These are phyloP conservation scores for Daedaleopsis sinensis DNA, from an alignment of 768 basidiomycete species.

Conservation along the genomic window DNA sequence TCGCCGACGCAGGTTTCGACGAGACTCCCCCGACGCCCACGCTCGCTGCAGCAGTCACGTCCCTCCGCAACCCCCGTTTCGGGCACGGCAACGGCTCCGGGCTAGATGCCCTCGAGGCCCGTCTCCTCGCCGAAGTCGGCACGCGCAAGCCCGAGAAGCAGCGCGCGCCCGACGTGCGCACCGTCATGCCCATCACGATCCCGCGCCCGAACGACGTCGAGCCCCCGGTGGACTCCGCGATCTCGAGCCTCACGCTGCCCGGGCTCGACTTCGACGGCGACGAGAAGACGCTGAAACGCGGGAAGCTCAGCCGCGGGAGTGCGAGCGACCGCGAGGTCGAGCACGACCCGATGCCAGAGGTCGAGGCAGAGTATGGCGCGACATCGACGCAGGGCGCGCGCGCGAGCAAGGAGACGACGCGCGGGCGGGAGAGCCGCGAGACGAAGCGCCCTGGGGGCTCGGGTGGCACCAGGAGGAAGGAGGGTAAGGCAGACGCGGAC, in stretches of 20 bases:
- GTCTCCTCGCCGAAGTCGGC: slow-evolving; percentile 72
- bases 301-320: slow-evolving; percentile 5
- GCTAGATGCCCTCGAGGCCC: slow-evolving; percentile 72
- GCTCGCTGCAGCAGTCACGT: slow-evolving; percentile 33
- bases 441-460: slow-evolving; percentile 8
- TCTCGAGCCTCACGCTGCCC: slow-evolving; percentile 49
- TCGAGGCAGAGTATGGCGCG: not conserved
- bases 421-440: not conserved
- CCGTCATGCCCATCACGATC: slow-evolving; percentile 43
- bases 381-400: not conserved
- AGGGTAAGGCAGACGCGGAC: slow-evolving; percentile 16
- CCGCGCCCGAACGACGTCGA: slow-evolving; percentile 30
- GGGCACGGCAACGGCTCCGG: slow-evolving; percentile 42
- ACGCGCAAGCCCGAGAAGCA: slow-evolving; percentile 50
- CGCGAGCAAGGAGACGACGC: slow-evolving; percentile 13
- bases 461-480: slow-evolving; percentile 20
- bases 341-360: not conserved
- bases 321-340: slow-evolving; percentile 18
- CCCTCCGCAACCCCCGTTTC: slow-evolving; percentile 22
- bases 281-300: slow-evolving; percentile 17
- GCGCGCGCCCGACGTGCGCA: slow-evolving; percentile 38
- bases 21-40: slow-evolving; percentile 33
- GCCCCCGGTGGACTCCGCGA: slow-evolving; percentile 47
- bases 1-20: slow-evolving; percentile 7
- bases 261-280: slow-evolving; percentile 29